Evolutionary conservation across 164 flowering plant genomes (phyloP), one percentile per base, ranked within the genome.

Genomic region (Umbilicus rupestris): DNA sequence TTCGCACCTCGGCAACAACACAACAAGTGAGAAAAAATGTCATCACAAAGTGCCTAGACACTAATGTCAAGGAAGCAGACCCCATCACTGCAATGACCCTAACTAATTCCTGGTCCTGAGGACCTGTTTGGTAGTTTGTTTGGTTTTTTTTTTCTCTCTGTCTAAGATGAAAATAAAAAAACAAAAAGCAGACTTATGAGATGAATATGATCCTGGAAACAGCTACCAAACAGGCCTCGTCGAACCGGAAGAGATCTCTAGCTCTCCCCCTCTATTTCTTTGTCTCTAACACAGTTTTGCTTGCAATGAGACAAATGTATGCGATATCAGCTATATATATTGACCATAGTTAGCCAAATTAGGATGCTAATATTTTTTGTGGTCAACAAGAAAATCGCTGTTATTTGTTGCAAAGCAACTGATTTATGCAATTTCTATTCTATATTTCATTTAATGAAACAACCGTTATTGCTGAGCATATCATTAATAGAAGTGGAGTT

Each of bases 181-280:
- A 0, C 0, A 50, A 22, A 20, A 3, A 20, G 22, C 6, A 35
- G 37, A 35, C 7, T 35, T 35, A 2, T 20, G 12, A 22, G 7
- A 22, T 7, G 22, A 4, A 50, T 20, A 22, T 8, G 17, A 22
- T 10, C 7, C 14, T 22, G 57, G 57, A 20, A 50, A 50, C 22
- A 24, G 57, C 29, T 50, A 50, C 29, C 57, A 50, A 50, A 50
- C 57, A 50, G 29, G 57, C 57, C 57, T 50, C 57, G n/a, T 50
- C 10, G 15, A 28, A 22, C 57, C 57, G 9, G 29, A 14, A 50
- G 57, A 26, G 57, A 9, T 50, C 57, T 50, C 57, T 20, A 50
- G 28, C 57, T 50, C 57, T 50, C 57, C 57, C 29, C 22, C 22
- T 50, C 10, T 7, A 6, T 22, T 35, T 7, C 57, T 8, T 50